phyloP scores from a whole-genome alignment of 176 grass and related monocot species.

The Saccharum officinarum region DNA sequence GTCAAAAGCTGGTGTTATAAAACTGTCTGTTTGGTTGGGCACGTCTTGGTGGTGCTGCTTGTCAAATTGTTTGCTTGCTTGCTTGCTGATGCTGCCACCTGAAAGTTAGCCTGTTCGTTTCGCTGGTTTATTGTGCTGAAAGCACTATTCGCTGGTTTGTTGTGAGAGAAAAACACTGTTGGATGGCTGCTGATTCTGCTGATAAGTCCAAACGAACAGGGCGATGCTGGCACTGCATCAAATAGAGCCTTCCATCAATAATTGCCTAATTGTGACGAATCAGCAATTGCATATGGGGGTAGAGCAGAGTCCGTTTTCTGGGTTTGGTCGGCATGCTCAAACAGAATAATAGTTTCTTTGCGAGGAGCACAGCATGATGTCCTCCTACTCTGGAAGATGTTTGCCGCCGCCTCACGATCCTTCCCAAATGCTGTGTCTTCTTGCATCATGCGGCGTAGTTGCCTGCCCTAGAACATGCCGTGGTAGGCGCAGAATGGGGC shows the following conservation, averaged over 20 bases:
- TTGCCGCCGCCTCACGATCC: too few species aligned
- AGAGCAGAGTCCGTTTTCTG: not conserved
- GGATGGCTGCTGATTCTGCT: too few species aligned
- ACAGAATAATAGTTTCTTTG: too few species aligned
- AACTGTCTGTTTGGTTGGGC: not conserved
- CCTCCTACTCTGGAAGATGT: too few species aligned
- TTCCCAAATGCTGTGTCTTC: too few species aligned
- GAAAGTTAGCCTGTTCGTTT: too few species aligned
- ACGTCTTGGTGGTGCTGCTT: not conserved
- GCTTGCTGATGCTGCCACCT: not conserved
- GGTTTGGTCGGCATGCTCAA: too few species aligned
- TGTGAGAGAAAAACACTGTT: too few species aligned
- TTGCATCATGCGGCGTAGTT: not conserved
- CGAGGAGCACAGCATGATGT: too few species aligned
- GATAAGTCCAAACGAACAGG: too few species aligned
- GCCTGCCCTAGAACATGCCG: not conserved
- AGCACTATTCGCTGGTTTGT: too few species aligned
- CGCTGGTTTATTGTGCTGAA: too few species aligned
- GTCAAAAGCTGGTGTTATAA: not conserved
- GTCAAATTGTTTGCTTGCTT: not conserved
- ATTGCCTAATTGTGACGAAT: not conserved
- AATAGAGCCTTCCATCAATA: not conserved
- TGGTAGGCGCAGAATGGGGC: not conserved
- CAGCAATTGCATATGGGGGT: not conserved
- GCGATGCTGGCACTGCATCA: not conserved